Percentiles rank a stretch among this genome's conserved stretches.
Conservation (phyloP, 1,284 basidiomycete species). For the Ceratobasidium sp. region DNA sequence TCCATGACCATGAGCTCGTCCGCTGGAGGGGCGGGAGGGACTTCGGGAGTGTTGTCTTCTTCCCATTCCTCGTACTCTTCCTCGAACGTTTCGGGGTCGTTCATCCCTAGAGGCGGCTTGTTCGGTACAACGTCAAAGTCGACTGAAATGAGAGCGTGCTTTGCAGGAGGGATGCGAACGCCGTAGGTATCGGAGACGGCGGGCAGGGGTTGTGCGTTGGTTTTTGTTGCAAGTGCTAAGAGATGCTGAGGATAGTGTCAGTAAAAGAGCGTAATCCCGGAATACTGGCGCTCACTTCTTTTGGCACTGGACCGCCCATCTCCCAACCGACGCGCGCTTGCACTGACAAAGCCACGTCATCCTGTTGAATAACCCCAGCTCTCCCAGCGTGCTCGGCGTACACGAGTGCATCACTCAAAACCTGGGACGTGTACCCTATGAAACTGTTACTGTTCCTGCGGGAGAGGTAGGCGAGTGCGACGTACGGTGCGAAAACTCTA, state of each 20-base stretch:
- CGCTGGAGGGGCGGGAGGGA: conserved; percentile 19
- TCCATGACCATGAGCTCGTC: conserved; percentile 40
- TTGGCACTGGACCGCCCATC: conserved; percentile 91
- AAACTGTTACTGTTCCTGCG: conserved; percentile 3
- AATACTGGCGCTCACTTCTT: conserved; percentile 75
- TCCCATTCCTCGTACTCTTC: conserved; percentile 66
- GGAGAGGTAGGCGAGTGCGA: conserved; percentile 9
- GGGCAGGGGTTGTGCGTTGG: conserved; percentile 90
- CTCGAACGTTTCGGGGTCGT: conserved; percentile 71
- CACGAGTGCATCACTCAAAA: conserved; percentile 88
- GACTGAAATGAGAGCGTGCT: conserved; percentile 87
- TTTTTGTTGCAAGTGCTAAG: conserved; percentile 87
- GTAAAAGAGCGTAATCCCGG: not conserved
- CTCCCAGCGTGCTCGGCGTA: conserved; percentile 94
- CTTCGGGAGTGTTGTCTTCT: conserved; percentile 47
- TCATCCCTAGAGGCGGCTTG: conserved; percentile 70
- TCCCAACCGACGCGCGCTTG: conserved; percentile 95
- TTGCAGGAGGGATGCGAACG: conserved; percentile 82
- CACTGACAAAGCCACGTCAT: conserved; percentile 91
- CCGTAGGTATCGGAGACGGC: conserved; percentile 96
- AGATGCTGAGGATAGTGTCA: conserved; percentile 70
- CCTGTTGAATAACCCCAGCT: conserved; percentile 82
- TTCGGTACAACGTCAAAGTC: conserved; percentile 96
- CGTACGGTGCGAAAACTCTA: conserved; percentile 91
- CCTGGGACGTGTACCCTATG: conserved; percentile 85